Evolutionary conservation across 352 stramenopile genomes (phyloP).

Genomic region (Globisporangium megalacanthum): DNA sequence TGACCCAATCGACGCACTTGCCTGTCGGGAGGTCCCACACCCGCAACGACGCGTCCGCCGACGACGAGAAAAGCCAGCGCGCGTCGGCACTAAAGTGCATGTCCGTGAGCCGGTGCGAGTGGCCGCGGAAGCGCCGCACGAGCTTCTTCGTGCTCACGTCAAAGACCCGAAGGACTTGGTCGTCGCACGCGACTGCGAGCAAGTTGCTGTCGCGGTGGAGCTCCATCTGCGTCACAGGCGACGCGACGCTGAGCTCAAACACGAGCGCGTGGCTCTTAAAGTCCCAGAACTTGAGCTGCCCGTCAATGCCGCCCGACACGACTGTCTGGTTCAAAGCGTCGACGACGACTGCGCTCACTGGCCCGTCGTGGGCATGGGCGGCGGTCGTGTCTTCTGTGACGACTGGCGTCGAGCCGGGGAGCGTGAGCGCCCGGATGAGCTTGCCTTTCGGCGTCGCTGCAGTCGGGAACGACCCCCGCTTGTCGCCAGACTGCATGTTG

Average conservation of each 20-base stretch:
- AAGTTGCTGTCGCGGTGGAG: conserved; percentile 86
- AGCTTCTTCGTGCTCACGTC: conserved; percentile 85
- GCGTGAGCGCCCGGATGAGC: conserved; percentile 58
- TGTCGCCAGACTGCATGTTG: conserved; percentile 94
- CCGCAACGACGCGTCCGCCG: conserved; percentile 82
- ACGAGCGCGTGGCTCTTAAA: conserved; percentile 74
- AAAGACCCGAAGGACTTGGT: conserved; percentile 82
- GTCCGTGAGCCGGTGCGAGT: conserved; percentile 84
- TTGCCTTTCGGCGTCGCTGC: conserved; percentile 59
- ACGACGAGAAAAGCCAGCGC: conserved; percentile 85
- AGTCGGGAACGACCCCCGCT: conserved; percentile 88
- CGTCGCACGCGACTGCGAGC: conserved; percentile 84
- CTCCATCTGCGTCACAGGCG: conserved; percentile 74
- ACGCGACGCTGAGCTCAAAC: conserved; percentile 66
- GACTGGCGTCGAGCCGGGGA: conserved; percentile 39
- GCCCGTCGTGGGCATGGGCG: conserved; percentile 55
- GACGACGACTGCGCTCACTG: conserved; percentile 84
- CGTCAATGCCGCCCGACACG: conserved; percentile 83
- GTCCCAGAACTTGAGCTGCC: conserved; percentile 88
- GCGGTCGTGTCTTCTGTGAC: conserved; percentile 28
- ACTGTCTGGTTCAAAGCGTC: conserved; percentile 82
- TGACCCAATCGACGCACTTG: conserved; percentile 94
- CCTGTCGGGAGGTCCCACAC: conserved; percentile 95
- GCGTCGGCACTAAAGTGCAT: conserved; percentile 87
- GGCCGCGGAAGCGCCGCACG: conserved; percentile 81